Conservation (phyloP, 352 stramenopile genomes). For the Phytophthora rubi region DNA sequence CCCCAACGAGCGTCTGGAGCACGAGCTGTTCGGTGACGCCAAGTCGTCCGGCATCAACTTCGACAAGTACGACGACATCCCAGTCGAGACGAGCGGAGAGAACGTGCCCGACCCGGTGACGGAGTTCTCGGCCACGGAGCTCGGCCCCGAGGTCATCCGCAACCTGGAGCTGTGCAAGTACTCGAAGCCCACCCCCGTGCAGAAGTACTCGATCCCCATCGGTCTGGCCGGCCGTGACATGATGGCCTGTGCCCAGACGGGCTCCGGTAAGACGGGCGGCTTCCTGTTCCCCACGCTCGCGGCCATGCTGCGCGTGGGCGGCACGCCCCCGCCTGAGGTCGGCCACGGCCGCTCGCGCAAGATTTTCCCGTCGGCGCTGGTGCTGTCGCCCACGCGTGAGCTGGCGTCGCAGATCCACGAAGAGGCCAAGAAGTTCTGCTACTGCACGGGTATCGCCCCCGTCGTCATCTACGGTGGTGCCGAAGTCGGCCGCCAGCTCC, state of each 20-base stretch:
- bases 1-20: constrained; percentile 92
- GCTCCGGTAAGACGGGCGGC: constrained; percentile 96
- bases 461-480: constrained; percentile 96
- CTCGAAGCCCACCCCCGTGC: constrained; percentile 97
- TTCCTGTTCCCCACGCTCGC: constrained; percentile 98
- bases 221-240: constrained; percentile 94
- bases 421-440: constrained; percentile 97
- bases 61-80: constrained; percentile 99
- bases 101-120: constrained; percentile 94
- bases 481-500: constrained; percentile 88
- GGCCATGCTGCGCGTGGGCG: constrained; percentile 92
- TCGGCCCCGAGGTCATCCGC: constrained; percentile 92
- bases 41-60: constrained; percentile 98
- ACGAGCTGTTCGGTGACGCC: constrained; percentile 92
- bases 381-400: constrained; percentile 95
- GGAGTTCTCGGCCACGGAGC: constrained; percentile 87
- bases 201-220: constrained; percentile 99
- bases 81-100: constrained; percentile 95
- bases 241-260: constrained; percentile 99
- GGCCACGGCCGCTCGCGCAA: constrained; percentile 76
- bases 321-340: constrained; percentile 49
- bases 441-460: constrained; percentile 94
- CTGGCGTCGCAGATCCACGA: constrained; percentile 96
- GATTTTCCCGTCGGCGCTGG: constrained; percentile 92
- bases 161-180: constrained; percentile 96